Conservation (phyloP, 2,329 filamentous ascomycete species). For the Exophiala sideris region DNA sequence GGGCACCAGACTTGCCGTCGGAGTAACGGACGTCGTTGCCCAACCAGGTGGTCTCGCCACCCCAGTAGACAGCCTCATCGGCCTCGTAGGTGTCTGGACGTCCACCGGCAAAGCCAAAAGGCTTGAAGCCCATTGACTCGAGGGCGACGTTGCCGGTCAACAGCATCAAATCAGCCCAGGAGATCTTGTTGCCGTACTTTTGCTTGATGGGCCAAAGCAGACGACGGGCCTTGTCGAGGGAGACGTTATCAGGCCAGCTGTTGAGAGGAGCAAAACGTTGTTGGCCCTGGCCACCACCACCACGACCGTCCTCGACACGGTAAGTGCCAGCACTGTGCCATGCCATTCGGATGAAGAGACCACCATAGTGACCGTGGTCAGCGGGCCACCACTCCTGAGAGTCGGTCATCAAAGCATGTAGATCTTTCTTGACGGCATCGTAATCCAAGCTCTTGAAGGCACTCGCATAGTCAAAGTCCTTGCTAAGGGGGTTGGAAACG, state of each 20-base stretch:
- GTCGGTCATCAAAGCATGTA: slow-evolving; percentile 68
- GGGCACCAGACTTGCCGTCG: slow-evolving; percentile 48
- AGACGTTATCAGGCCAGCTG: slow-evolving; percentile 77
- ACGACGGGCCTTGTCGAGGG: slow-evolving; percentile 74
- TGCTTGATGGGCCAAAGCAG: slow-evolving; percentile 80
- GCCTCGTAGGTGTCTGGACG: slow-evolving; percentile 71
- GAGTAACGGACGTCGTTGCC: slow-evolving; percentile 70
- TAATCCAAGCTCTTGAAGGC: slow-evolving; percentile 73
- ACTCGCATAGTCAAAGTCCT: slow-evolving; percentile 67
- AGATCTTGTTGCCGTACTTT: slow-evolving; percentile 80
- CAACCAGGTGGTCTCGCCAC: slow-evolving; percentile 69
- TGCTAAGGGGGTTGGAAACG: slow-evolving; percentile 60
- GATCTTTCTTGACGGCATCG: slow-evolving; percentile 68
- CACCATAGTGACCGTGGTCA: slow-evolving; percentile 77
- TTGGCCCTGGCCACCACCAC: slow-evolving; percentile 70
- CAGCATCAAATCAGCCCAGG: slow-evolving; percentile 71
- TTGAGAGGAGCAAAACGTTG: slow-evolving; percentile 78
- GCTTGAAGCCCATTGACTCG: slow-evolving; percentile 71
- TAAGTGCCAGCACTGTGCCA: slow-evolving; percentile 81
- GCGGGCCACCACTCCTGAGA: slow-evolving; percentile 80
- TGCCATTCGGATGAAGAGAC: slow-evolving; percentile 75
- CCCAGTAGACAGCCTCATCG: slow-evolving; percentile 75
- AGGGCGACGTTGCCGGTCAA: slow-evolving; percentile 73
- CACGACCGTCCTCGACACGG: slow-evolving; percentile 70
- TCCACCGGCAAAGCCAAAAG: slow-evolving; percentile 70